Base-by-base conservation (phyloP, 1,139 yeast genomes). In the Hanseniaspora sp. region DNA sequence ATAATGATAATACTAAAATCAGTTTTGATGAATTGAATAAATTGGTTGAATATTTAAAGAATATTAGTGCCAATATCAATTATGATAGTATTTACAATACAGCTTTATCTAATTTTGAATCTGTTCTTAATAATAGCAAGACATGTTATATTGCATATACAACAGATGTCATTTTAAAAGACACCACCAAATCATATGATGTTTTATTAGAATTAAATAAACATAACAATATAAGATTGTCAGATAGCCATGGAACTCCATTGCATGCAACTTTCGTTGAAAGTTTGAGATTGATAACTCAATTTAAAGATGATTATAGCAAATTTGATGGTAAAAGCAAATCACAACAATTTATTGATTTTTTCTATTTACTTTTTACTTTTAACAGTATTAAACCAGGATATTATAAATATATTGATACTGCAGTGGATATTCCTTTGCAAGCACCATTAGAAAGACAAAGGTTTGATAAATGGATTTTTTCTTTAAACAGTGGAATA, bases 301-400 rank as follows among this genome's bases (percentile, higher is more conserved):
- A 42, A 55, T 64, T 53, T 33, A 54, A 43, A 34, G 46, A 48
- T 17, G 53, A 48, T 30, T 12, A 15, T 3, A 40, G 13, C 33
- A 45, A 30, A 29, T 39, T 31, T 17, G 55, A 56, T 56, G 61
- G 60, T 1, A 82, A 79, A 56, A 74, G 83, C 1, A 64, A 76
- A 29, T 74, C 86, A 46, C 86, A 83, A 61, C 74, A 77, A 52
- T 70, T 83, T 0, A 82, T 87, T 81, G 77, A 79, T 57, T 87
- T 90, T 0, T 75, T 85, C 57, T 74, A 83, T 41, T 84, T 92
- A 87, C 83, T 88, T 83, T 90, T 92, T 1, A 79, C 86, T 37
- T 94, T 95, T 1, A 95, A 95, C 5, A 82, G 77, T 58, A 73
- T 75, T 48, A 69, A 71, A 42, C 67, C 69, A 37, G 59, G 68